Percentiles rank a stretch among this genome's conserved stretches.
Conservation (phyloP, 371 early-diverging fungal genomes). For the Umbelopsis sp. region DNA sequence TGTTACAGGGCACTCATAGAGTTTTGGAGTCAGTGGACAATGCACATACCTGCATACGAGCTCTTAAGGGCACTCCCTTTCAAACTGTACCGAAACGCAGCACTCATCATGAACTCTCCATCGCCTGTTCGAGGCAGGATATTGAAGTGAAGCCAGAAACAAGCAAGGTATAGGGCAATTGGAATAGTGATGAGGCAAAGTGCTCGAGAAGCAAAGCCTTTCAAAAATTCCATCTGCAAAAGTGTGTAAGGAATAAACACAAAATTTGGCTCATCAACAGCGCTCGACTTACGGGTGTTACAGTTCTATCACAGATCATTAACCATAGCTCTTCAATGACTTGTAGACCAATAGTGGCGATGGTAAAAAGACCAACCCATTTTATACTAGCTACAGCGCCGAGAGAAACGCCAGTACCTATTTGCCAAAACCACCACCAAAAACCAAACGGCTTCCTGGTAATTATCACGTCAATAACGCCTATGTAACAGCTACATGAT, state of each 20-base stretch:
- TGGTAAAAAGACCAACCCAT: slow-evolving; percentile 88
- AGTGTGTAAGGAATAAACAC: not conserved
- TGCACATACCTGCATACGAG: slow-evolving; percentile 25
- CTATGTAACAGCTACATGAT: not conserved
- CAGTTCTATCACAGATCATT: slow-evolving; percentile 63
- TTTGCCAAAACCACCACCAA: slow-evolving; percentile 75
- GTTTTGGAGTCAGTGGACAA: too few species aligned
- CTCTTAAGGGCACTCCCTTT: slow-evolving; percentile 64
- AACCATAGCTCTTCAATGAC: slow-evolving; percentile 85
- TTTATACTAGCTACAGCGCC: slow-evolving; percentile 72
- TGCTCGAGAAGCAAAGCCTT: slow-evolving; percentile 51
- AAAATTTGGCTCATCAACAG: not conserved
- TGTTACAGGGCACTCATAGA: not conserved
- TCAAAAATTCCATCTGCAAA: slow-evolving; percentile 52
- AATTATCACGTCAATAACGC: too few species aligned
- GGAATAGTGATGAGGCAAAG: slow-evolving; percentile 74
- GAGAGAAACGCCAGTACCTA: slow-evolving; percentile 59
- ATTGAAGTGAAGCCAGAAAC: slow-evolving; percentile 74
- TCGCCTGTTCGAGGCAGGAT: slow-evolving; percentile 71
- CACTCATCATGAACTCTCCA: slow-evolving; percentile 86
- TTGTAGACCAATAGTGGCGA: slow-evolving; percentile 77
- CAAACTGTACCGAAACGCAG: slow-evolving; percentile 81
- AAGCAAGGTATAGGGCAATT: slow-evolving; percentile 59
- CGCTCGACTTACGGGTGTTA: slow-evolving; percentile 36
- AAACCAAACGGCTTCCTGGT: slow-evolving; percentile 42